Base-by-base conservation (phyloP, 495 filamentous ascomycete species). In the Copromyces sp. region DNA sequence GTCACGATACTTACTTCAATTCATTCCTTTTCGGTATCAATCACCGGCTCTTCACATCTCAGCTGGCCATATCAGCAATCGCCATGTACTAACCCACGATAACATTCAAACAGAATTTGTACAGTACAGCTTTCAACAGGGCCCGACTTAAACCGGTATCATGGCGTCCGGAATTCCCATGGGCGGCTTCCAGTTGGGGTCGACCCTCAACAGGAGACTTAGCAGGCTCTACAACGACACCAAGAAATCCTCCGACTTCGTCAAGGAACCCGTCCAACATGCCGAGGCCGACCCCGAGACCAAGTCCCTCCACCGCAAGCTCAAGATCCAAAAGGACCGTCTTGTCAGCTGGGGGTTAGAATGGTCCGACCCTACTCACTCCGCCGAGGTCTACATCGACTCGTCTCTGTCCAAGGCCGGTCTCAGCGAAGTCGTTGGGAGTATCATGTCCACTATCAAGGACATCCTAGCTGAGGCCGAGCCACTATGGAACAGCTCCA, bases 211-310 rank as follows among this genome's bases (percentile, higher is more conserved):
- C 80, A 88, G 91, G 73, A 90, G 93, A 74, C 86, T 97, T 45
- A 95, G 93, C 68, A 91, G 95, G 81, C 88, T 97, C 76, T 97
- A 97, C 81, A 92, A 93, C 75, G 93, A 97, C 82, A 95, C 93
- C 68, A 97, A 97, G 79, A 91, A 90, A 69, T 94, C 92, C 16
- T 94, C 91, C 81, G 92, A 94, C 79, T 93, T 91, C 75, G 89
- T 93, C 75, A 92, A 91, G 71, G 92, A 91, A 24, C 89, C 90
- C 8, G 87, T 86, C 40, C 91, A 89, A 75, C 85, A 83, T 69
- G 83, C 83, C 70, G 85, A 84, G 39, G 81, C 81, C 68, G 86
- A 87, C 70, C 86, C 86, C 65, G 86, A 89, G 75, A 82, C 88
- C 77, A 82, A 86, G 77, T 80, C 83, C 38, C 78, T 88, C 11